Base-by-base conservation (phyloP, 2,329 filamentous ascomycete species). In the Xylariaceae sp. region DNA sequence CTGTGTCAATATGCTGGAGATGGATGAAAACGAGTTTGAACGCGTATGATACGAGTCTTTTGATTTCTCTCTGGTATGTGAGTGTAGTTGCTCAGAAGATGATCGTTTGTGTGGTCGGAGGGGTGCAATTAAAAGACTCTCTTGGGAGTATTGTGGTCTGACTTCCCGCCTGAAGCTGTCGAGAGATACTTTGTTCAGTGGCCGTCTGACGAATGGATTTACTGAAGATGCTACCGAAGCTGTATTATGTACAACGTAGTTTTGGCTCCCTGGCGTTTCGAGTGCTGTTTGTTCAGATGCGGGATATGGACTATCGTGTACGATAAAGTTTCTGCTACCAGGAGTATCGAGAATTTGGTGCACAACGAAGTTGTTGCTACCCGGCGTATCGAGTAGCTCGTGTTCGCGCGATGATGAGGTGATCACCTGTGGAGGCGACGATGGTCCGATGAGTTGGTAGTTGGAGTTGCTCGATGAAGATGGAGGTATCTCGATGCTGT, bases 101-200 rank as follows among this genome's bases (percentile, higher is more conserved):
- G 68, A 70, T 57, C 73, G 73, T 60, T 72, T 75, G 48, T 68
- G 67, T 9, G 79, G 75, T 42, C 74, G 72, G 16, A 86, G 68
- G 0, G 83, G 82, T 9, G 79, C 72, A 13, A 86, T 79, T 12
- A 81, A 62, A 31, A 86, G 70, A 56, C 82, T 86, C 61, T 86
- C 83, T 56, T 81, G 81, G 0, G 83, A 86, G 62, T 80, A 85
- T 50, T 76, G 74, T 17, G 70, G 69, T 6, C 71, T 72, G 1
- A 69, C 56, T 33, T 63, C 62, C 18, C 60, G 68, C 6, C 63
- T 55, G 22, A 66, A 61, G 18, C 68, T 70, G 42, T 73, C 66
- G 50, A 65, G 63, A 22, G 74, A 72, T 31, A 49, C 69, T 61
- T 62, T 58, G 22, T 57, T 61, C 19, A 54, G 57, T 14, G 63